These are phyloP conservation scores for Fraxinus platypoda DNA, from an alignment of 305 asterid species.

Conservation along the genomic window DNA sequence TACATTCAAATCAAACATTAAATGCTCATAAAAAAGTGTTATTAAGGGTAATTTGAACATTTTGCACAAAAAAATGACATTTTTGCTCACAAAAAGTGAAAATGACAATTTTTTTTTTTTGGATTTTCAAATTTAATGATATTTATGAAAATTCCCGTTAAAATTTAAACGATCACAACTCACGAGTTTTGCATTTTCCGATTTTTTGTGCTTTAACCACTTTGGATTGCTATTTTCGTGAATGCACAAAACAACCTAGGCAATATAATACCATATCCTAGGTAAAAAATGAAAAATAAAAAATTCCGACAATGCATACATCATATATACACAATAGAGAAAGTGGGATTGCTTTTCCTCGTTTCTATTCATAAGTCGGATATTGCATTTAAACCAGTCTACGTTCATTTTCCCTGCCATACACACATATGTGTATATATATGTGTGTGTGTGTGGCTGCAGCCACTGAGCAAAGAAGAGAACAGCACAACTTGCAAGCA, in stretches of 20 bases:
- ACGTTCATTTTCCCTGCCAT: constrained; percentile 20
- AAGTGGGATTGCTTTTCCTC: neutral
- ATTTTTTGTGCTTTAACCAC: neutral
- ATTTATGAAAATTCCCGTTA: too few species aligned
- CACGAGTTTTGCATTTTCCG: neutral
- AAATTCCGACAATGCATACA: neutral
- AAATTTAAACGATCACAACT: neutral
- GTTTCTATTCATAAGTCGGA: neutral
- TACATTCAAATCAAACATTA: too few species aligned
- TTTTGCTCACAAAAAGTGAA: too few species aligned
- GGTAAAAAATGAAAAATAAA: neutral
- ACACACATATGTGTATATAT: neutral
- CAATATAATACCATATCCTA: neutral
- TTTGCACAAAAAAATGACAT: too few species aligned
- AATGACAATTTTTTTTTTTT: too few species aligned
- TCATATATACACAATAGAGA: neutral
- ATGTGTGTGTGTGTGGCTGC: neutral
- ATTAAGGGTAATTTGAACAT: too few species aligned
- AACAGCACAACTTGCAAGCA: neutral
- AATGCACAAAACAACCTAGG: neutral
- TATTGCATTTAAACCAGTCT: constrained; percentile 26
- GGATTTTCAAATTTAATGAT: too few species aligned
- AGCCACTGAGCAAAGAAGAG: neutral
- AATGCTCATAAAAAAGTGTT: too few species aligned
- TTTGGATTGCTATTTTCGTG: neutral